phyloP scores from a whole-genome alignment of 1,139 yeast genomes.

The Yamadazyma epiphylla region DNA sequence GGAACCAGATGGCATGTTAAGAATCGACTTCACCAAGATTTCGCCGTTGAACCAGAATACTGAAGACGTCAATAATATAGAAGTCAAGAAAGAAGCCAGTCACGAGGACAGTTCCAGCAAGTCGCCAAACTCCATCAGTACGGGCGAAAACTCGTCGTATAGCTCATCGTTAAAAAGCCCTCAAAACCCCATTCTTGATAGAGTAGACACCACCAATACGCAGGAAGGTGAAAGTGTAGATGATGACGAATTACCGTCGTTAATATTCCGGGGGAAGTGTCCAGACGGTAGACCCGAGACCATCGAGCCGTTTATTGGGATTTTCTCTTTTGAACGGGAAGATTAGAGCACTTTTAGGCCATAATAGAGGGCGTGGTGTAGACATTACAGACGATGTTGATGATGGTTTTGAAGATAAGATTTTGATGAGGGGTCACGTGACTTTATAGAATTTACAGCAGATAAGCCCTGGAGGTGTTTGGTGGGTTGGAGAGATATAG shows the following conservation, averaged over 20 bases:
- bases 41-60: conserved; percentile 20
- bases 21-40: conserved; percentile 54
- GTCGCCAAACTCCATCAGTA: conserved; percentile 12
- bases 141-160: conserved; percentile 14
- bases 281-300: conserved; percentile 54
- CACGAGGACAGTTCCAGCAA: too few species aligned
- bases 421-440: conserved; percentile 2
- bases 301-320: conserved; percentile 55
- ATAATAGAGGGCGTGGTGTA: too few species aligned
- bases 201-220: conserved; percentile 9
- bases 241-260: conserved; percentile 40
- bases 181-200: conserved; percentile 7
- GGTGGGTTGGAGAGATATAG: too few species aligned
- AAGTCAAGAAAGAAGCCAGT: background rate
- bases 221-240: conserved; percentile 10
- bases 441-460: too few species aligned
- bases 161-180: conserved; percentile 14
- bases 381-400: background rate
- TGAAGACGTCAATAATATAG: conserved; percentile 7
- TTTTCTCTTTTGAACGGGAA: conserved; percentile 49
- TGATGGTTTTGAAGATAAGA: conserved; percentile 1
- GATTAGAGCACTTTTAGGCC: conserved; percentile 12
- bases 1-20: conserved; percentile 44
- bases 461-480: too few species aligned
- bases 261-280: conserved; percentile 49